Evolutionary conservation across 805 yeast species (phyloP).

Genomic region (Sugiyamaella marilandica): DNA sequence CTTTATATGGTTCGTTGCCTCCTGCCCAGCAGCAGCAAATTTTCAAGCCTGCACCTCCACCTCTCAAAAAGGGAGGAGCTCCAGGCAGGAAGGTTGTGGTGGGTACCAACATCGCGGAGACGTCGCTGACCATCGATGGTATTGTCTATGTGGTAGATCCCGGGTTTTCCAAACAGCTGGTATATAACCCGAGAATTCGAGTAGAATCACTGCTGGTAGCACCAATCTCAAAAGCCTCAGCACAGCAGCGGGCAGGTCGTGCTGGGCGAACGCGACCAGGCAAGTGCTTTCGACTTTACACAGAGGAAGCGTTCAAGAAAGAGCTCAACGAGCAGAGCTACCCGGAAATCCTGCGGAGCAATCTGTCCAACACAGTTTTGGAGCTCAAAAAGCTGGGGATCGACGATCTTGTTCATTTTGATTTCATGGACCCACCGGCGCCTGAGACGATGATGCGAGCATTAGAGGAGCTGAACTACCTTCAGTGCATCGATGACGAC

Average conservation of each 20-base stretch:
- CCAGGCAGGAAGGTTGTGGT: constrained; percentile 95
- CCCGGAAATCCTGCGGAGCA: constrained; percentile 90
- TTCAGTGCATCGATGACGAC: constrained; percentile 85
- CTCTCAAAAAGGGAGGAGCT: constrained; percentile 66
- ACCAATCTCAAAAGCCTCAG: constrained; percentile 93
- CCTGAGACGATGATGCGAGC: constrained; percentile 99
- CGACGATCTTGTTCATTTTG: constrained; percentile 95
- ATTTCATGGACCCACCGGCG: constrained; percentile 99
- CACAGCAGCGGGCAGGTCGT: constrained; percentile 92
- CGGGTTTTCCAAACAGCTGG: constrained; percentile 87
- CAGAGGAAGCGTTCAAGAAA: constrained; percentile 93
- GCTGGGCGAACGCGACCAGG: constrained; percentile 99
- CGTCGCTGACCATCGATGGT: constrained; percentile 94
- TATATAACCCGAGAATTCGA: constrained; percentile 81
- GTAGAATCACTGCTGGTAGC: constrained; percentile 82
- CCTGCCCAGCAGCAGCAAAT: constrained; percentile 93
- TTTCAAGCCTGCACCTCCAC: constrained; percentile 82
- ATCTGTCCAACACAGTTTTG: constrained; percentile 84
- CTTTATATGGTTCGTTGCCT: constrained; percentile 93
- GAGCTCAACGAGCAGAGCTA: constrained; percentile 93
- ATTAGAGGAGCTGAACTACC: constrained; percentile 85
- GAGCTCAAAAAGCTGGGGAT: constrained; percentile 91
- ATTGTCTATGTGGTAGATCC: constrained; percentile 89
- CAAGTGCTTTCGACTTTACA: constrained; percentile 84
- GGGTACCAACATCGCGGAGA: constrained; percentile 94